These are phyloP conservation scores for Ascochyta koolunga DNA, from an alignment of 2,329 filamentous ascomycete species.

Conservation along the genomic window DNA sequence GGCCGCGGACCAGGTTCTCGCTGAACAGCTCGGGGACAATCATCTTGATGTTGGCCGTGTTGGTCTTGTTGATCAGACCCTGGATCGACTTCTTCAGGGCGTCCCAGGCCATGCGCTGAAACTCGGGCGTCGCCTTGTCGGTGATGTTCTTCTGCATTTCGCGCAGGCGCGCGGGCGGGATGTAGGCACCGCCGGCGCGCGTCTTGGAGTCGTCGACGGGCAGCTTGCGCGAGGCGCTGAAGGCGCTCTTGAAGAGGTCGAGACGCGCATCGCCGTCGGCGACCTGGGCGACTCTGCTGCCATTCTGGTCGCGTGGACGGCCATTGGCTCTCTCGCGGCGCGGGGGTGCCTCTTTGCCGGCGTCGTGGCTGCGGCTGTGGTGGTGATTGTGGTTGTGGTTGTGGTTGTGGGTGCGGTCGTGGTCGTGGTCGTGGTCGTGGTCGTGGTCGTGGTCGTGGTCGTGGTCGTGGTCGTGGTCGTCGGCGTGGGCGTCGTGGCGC, in stretches of 20 bases:
- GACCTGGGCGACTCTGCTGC: conserved; percentile 18
- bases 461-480: conserved; percentile 43
- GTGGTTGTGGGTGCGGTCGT: no score
- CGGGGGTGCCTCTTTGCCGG: conserved; percentile 49
- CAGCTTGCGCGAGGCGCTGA: conserved; percentile 71
- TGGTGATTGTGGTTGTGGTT: no score
- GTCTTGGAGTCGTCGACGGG: conserved; percentile 87
- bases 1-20: conserved; percentile 89
- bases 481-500: conserved; percentile 40
- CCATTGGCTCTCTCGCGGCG: conserved; percentile 74
- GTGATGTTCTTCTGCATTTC: conserved; percentile 96
- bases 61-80: conserved; percentile 98
- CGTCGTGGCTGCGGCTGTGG: conserved; percentile 43
- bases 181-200: conserved; percentile 95
- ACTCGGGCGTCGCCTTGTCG: conserved; percentile 94
- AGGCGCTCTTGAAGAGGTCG: conserved; percentile 46
- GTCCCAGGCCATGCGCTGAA: conserved; percentile 99
- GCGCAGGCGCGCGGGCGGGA: conserved; percentile 86
- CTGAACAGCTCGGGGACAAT: conserved; percentile 95
- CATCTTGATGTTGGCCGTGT: conserved; percentile 95
- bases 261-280: conserved; percentile 44
- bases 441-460: no score
- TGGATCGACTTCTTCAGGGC: conserved; percentile 99
- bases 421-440: no score
- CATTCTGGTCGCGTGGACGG: conserved; percentile 55